Percentiles rank a stretch among this genome's conserved stretches.
Conservation (phyloP, 2,329 filamentous ascomycete species). For the Epichloe glyceriae region DNA sequence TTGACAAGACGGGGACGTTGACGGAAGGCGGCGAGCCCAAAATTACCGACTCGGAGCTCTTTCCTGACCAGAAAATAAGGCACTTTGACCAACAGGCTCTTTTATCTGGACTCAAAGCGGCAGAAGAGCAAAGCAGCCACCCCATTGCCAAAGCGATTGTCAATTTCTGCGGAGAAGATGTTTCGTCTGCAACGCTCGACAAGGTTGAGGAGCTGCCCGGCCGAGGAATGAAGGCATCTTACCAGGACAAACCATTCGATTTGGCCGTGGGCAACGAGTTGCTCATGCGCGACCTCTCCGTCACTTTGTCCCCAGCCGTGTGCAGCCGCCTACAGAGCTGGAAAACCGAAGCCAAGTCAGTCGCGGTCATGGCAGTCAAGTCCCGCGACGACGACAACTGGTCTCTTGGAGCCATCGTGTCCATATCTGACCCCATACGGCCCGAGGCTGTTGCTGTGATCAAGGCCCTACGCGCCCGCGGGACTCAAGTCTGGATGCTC, state of each 20-base stretch:
- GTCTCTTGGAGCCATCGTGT: conserved; percentile 51
- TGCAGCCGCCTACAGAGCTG: conserved; percentile 33
- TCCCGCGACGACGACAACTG: conserved; percentile 19
- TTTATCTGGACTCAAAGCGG: conserved; percentile 41
- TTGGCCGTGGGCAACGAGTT: conserved; percentile 61
- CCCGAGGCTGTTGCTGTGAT: conserved; percentile 57
- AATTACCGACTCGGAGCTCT: conserved; percentile 43
- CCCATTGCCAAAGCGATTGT: conserved; percentile 61
- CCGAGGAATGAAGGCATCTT: conserved; percentile 52
- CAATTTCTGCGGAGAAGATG: conserved; percentile 38
- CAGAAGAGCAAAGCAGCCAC: conserved; percentile 63
- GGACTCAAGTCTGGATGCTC: conserved; percentile 78
- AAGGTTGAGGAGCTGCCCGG: conserved; percentile 56
- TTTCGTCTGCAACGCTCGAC: conserved; percentile 21
- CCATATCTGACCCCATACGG: conserved; percentile 71
- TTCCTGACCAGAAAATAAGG: conserved; percentile 16
- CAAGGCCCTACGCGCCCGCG: conserved; percentile 45
- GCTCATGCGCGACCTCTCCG: conserved; percentile 42
- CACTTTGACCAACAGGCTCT: conserved; percentile 19
- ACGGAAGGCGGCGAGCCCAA: conserved; percentile 60
- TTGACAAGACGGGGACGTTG: conserved; percentile 80
- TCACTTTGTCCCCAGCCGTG: conserved; percentile 25
- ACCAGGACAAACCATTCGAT: conserved; percentile 27
- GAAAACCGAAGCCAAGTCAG: conserved; percentile 51
- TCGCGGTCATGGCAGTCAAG: conserved; percentile 44